Evolutionary conservation across 2,329 filamentous ascomycete genomes (phyloP), one percentile per base, ranked within the genome.

Genomic region (Cordyceps cicadae): DNA sequence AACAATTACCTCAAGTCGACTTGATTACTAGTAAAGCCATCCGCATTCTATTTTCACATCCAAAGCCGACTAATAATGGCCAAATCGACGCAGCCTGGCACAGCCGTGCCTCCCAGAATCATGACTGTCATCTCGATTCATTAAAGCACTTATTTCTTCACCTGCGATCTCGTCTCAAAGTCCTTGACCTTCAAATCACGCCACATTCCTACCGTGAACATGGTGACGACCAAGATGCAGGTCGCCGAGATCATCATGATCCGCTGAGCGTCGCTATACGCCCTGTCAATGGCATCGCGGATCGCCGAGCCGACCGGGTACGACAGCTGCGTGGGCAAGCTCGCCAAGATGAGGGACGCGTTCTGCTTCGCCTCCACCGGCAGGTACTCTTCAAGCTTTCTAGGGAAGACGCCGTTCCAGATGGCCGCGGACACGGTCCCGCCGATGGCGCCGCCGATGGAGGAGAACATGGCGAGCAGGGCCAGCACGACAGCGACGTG

Each of bases 111-210:
- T 37, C 34, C 34, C 3, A 37, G 34, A 12, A 14, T 37, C 11
- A 37, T 14, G 12, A 37, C 34, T 14, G 34, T 37, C 34, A 15
- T 41, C 9, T 37, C 26, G 29, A n/a, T 11, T 6, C 3, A 43
- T 3, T 2, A 29, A 41, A 53, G 51, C 52, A 21, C 39, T 54
- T 15, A 54, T 11, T 19, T 49, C 11, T 39, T 49, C 12, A n/a
- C 14, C 5, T 39, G 12, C 17, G 41, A 37, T 4, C 54, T 34
- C 14, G 17, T 32, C n/a, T 53, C 37, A 46, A 59, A 51, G n/a
- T 53, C 49, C 29, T 59, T 59, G 37, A 59, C 57, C 41, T 45
- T 51, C 19, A 59, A 21, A 46, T 59, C 57, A 32, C 57, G 46
- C 57, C 57, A 59, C 19, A 52, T 34, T 15, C 34, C 48, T 6